phyloP scores from a whole-genome alignment of 2,329 filamentous ascomycete species.

The Xylaria sp. region DNA sequence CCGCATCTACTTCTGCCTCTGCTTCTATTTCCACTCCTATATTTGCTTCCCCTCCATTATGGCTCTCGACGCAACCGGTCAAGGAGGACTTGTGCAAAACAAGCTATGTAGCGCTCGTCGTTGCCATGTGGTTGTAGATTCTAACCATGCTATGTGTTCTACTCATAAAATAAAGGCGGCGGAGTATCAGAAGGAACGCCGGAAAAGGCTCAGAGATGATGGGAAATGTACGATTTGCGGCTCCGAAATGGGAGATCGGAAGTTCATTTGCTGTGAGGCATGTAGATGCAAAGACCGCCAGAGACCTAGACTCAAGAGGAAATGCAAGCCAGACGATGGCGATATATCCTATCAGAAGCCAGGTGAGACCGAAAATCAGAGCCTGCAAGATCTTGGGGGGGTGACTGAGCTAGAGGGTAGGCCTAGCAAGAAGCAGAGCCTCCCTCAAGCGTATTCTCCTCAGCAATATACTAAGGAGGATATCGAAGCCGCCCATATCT shows the following conservation, averaged over 20 bases:
- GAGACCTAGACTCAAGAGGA: too few species aligned
- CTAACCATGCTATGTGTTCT: background rate
- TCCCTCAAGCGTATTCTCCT: background rate
- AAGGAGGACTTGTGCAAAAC: background rate
- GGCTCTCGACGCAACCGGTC: too few species aligned
- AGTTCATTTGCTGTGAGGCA: background rate
- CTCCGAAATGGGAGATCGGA: background rate
- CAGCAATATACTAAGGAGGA: background rate
- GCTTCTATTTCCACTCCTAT: background rate
- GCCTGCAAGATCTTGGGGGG: background rate
- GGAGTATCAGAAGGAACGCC: background rate
- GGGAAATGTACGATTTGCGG: background rate
- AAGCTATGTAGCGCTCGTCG: fast-evolving
- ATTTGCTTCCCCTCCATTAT: background rate
- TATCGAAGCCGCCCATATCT: background rate
- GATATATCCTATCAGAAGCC: background rate
- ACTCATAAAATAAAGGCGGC: background rate
- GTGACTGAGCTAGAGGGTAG: background rate
- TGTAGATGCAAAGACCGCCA: background rate
- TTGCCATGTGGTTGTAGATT: background rate
- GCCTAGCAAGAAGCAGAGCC: background rate
- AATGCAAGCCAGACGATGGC: too few species aligned
- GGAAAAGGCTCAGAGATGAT: background rate
- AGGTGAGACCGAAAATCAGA: background rate
- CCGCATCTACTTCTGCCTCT: background rate